Conservation (phyloP, 306 rosid genomes). For the Cicer bijugum region DNA sequence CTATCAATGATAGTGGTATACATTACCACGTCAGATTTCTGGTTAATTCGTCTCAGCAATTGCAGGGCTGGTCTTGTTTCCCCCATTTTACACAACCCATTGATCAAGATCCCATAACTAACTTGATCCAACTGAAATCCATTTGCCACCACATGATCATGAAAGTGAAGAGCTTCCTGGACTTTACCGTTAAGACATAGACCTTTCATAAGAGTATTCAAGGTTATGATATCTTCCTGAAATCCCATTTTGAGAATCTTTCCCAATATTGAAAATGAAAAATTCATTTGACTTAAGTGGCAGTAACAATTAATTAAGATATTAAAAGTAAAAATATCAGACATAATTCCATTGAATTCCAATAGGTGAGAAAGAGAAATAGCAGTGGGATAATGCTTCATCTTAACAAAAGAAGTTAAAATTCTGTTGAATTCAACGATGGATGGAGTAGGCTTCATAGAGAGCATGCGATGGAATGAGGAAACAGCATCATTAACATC, state of each 20-base stretch:
- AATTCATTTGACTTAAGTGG: background rate
- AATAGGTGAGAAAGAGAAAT: background rate
- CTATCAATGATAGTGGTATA: conserved; percentile 20
- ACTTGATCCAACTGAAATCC: background rate
- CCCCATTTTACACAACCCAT: conserved; percentile 12
- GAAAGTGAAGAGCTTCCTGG: background rate
- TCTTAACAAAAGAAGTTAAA: background rate
- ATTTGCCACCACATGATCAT: background rate
- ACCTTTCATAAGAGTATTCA: conserved; percentile 12
- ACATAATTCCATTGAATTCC: background rate
- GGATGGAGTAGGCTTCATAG: background rate
- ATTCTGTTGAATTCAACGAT: background rate
- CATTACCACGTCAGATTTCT: background rate
- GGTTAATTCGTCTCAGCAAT: background rate
- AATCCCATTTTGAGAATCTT: conserved; percentile 7
- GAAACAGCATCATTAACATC: too few species aligned
- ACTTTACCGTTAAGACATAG: background rate
- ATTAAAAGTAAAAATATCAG: background rate
- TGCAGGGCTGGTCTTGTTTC: background rate
- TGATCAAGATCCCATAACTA: conserved; percentile 15
- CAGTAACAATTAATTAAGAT: conserved; percentile 20
- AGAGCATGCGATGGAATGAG: background rate
- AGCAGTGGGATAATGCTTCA: background rate
- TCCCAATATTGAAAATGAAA: background rate
- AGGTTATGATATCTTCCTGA: background rate